phyloP scores from a whole-genome alignment of 768 basidiomycete genomes.

The Agaricus sinodeliciosus region DNA sequence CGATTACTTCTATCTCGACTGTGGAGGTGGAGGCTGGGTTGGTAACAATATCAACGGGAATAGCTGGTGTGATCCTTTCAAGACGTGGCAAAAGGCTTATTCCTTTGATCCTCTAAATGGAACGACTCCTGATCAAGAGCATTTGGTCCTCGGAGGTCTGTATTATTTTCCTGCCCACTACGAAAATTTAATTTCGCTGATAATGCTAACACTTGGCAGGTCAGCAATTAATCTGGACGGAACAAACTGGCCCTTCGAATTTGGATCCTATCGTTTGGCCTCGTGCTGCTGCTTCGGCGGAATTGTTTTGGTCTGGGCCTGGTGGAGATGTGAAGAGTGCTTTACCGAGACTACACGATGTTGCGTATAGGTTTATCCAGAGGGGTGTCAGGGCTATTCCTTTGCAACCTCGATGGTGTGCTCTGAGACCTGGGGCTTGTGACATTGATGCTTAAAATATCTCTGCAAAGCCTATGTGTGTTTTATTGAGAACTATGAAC shows the following conservation, averaged over 20 bases:
- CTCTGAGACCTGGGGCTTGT: constrained; percentile 52
- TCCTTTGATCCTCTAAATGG: constrained; percentile 47
- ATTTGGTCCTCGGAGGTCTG: constrained; percentile 65
- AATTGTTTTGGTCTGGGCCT: constrained; percentile 67
- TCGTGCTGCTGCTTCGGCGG: constrained; percentile 62
- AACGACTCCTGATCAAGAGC: constrained; percentile 36
- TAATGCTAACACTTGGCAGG: constrained; percentile 24
- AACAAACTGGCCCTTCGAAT: constrained; percentile 62
- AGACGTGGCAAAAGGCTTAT: constrained; percentile 67
- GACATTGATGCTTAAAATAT: constrained; percentile 35
- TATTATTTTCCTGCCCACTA: constrained; percentile 6
- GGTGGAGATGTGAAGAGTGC: constrained; percentile 41
- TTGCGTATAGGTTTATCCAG: constrained; percentile 53
- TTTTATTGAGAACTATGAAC: no score
- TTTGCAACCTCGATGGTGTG: constrained; percentile 72
- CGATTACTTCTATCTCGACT: constrained; percentile 80
- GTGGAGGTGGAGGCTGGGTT: constrained; percentile 68
- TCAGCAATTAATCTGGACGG: constrained; percentile 67
- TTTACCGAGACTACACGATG: constrained; percentile 61
- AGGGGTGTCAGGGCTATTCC: constrained; percentile 55
- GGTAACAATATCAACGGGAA: constrained; percentile 41
- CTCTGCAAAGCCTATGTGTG: no score
- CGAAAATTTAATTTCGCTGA: background rate
- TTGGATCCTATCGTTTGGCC: constrained; percentile 69
- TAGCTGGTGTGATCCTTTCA: constrained; percentile 77